Percentiles rank a stretch among this genome's conserved stretches.
These are phyloP conservation scores for Talaromyces pinophilus DNA, from an alignment of 2,329 filamentous ascomycete genomes.

Conservation along the genomic window DNA sequence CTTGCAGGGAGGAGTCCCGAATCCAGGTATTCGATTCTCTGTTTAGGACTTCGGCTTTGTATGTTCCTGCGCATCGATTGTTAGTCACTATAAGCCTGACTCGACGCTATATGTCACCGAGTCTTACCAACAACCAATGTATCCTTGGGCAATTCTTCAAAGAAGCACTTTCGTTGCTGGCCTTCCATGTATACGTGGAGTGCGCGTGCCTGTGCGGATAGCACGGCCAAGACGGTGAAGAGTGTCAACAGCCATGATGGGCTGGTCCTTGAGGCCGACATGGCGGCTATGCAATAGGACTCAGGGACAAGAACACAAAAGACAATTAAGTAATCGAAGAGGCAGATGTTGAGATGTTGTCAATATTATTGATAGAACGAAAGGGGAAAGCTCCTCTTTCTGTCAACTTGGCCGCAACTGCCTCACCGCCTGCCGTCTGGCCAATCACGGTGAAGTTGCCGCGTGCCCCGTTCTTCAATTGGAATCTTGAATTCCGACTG, in stretches of 20 bases:
- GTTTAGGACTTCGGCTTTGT: constrained; percentile 82
- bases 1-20: constrained; percentile 72
- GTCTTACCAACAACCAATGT: constrained; percentile 82
- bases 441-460: constrained; percentile 6
- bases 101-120: not conserved
- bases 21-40: constrained; percentile 67
- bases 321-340: not conserved
- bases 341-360: constrained; percentile 16
- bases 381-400: constrained; percentile 22
- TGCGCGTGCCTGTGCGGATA: constrained; percentile 70
- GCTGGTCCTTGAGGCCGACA: constrained; percentile 40
- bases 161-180: constrained; percentile 87
- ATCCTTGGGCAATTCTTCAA: constrained; percentile 95
- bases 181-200: constrained; percentile 96
- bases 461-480: not conserved
- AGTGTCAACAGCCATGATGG: constrained; percentile 45
- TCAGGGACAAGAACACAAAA: not conserved
- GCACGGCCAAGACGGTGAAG: constrained; percentile 65
- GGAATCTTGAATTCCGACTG: not conserved
- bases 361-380: constrained; percentile 17
- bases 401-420: constrained; percentile 25
- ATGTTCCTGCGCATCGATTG: constrained; percentile 62
- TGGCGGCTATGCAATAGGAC: constrained; percentile 25
- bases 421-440: constrained; percentile 5
- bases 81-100: not conserved